A percentile compares a stretch with the other conserved stretches of the same genome.
phyloP scores from a whole-genome alignment of 805 yeast genomes.

The Saccharomyces kudriavzevii region DNA sequence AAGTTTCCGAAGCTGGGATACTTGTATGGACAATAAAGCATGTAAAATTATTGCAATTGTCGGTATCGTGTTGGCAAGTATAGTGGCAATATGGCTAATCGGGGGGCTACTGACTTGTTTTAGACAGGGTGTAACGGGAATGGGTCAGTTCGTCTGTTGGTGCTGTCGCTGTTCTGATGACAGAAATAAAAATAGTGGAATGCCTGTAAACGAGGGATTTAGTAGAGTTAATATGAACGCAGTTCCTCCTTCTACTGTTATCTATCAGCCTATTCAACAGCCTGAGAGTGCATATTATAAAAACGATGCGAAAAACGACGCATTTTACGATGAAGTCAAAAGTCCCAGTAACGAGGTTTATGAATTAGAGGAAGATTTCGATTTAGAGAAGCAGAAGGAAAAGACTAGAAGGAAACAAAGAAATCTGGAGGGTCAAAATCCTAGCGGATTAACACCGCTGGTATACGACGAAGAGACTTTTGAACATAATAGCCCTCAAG shows the following conservation, averaged over 20 bases:
- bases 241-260: slow-evolving; percentile 20
- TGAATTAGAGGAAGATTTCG: slow-evolving; percentile 28
- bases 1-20: slow-evolving; percentile 60
- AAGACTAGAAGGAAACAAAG: slow-evolving; percentile 7
- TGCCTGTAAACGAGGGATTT: slow-evolving; percentile 11
- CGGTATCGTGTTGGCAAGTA: slow-evolving; percentile 51
- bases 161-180: slow-evolving; percentile 32
- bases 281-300: slow-evolving; percentile 21
- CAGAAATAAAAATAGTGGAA: neutral
- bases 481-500: slow-evolving; percentile 6
- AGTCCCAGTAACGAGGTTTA: slow-evolving; percentile 15
- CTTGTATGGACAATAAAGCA: slow-evolving; percentile 69
- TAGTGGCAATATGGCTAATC: slow-evolving; percentile 50
- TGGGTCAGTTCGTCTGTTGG: slow-evolving; percentile 46
- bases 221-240: slow-evolving; percentile 3
- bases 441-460: slow-evolving; percentile 6
- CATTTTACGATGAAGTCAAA: slow-evolving; percentile 15
- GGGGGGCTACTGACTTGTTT: slow-evolving; percentile 47
- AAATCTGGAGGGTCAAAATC: neutral
- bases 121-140: slow-evolving; percentile 48
- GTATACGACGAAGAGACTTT: slow-evolving; percentile 7
- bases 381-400: slow-evolving; percentile 24
- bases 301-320: slow-evolving; percentile 5
- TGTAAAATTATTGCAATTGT: slow-evolving; percentile 75
- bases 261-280: slow-evolving; percentile 27